Conservation (phyloP, 768 basidiomycete species). For the Amanita molliuscula region DNA sequence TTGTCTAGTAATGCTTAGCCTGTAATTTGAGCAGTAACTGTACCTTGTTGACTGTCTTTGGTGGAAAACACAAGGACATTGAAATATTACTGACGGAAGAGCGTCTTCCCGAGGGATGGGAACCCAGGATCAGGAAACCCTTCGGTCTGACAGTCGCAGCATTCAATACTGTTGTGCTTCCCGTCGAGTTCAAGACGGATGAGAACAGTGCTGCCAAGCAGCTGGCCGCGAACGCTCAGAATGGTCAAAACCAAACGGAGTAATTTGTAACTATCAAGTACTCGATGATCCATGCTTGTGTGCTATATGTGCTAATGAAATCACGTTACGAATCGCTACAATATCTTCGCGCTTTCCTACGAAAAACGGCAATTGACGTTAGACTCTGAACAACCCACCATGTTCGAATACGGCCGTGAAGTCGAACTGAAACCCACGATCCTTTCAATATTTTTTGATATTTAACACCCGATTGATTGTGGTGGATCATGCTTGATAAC, state of each 20-base stretch:
- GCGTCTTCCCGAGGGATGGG: conserved; percentile 63
- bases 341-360: too few species aligned
- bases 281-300: background rate
- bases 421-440: too few species aligned
- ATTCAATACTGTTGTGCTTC: conserved; percentile 40
- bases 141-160: conserved; percentile 48
- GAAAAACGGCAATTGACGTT: too few species aligned
- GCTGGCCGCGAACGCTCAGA: background rate
- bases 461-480: too few species aligned
- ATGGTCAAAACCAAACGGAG: too few species aligned
- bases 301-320: too few species aligned
- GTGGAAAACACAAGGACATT: conserved; percentile 48
- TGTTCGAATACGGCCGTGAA: too few species aligned
- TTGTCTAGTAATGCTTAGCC: background rate
- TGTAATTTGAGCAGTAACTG: conserved; percentile 34
- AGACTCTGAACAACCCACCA: too few species aligned
- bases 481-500: too few species aligned
- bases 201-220: conserved; percentile 17
- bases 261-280: background rate
- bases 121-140: conserved; percentile 42
- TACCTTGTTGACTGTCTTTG: conserved; percentile 56
- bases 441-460: too few species aligned
- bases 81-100: conserved; percentile 53
- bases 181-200: conserved; percentile 28
- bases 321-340: too few species aligned